Percentiles rank a stretch among this genome's conserved stretches.
phyloP scores from a whole-genome alignment of 2,329 filamentous ascomycete species.

The Exophiala lecanii-corni region DNA sequence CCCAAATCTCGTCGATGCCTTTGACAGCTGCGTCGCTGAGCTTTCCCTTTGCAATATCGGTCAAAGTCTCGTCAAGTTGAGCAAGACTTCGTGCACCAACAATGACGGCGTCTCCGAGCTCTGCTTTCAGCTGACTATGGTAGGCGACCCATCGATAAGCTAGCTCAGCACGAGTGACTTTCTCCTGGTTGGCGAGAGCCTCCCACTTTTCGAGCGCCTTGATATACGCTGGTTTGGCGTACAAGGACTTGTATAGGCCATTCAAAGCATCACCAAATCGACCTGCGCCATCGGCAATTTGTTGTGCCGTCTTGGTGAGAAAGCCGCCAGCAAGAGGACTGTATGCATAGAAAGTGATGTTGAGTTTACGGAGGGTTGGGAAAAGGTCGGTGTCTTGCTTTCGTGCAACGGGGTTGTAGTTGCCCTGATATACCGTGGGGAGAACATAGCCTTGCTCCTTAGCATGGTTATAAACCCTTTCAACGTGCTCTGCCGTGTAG shows the following conservation, averaged over 20 bases:
- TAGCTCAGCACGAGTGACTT: conserved; percentile 32
- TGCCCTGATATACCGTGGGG: conserved; percentile 39
- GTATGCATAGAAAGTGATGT: conserved; percentile 29
- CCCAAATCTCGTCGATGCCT: conserved; percentile 30
- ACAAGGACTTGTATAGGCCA: conserved; percentile 25
- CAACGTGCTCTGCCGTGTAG: conserved; percentile 29
- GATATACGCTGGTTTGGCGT: conserved; percentile 29
- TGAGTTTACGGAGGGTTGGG: conserved; percentile 34
- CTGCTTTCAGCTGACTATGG: conserved; percentile 29
- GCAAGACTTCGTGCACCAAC: conserved; percentile 33
- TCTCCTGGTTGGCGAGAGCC: conserved; percentile 24
- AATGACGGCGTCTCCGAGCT: conserved; percentile 31
- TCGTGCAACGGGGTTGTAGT: conserved; percentile 37
- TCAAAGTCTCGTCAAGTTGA: conserved; percentile 32
- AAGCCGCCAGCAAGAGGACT: conserved; percentile 34
- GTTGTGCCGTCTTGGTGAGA: conserved; percentile 32
- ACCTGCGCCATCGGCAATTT: conserved; percentile 29
- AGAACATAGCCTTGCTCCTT: conserved; percentile 33
- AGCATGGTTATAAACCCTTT: conserved; percentile 32
- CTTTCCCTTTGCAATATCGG: conserved; percentile 30
- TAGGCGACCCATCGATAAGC: conserved; percentile 34
- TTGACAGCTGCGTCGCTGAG: conserved; percentile 27
- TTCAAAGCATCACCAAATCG: conserved; percentile 29
- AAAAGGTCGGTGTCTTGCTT: conserved; percentile 33
- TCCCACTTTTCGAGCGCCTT: conserved; percentile 32